Evolutionary conservation across 2,329 filamentous ascomycete species (phyloP), one percentile per base, ranked within the genome.

Genomic region (Magnaporthiopsis incrustans): DNA sequence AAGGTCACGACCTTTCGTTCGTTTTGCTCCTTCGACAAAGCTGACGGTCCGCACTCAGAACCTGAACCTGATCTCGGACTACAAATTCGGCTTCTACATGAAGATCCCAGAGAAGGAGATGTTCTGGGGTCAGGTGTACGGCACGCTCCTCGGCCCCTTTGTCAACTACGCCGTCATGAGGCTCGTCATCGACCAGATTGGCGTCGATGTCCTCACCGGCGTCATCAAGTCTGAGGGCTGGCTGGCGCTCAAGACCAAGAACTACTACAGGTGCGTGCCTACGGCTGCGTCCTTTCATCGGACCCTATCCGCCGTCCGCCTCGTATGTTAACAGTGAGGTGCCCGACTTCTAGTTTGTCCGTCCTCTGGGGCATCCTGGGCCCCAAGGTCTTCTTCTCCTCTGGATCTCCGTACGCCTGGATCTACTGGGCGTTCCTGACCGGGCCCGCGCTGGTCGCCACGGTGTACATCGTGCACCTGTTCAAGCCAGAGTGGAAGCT

Each of bases 1-100:
- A 35, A 35, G 11, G 11, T 44, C 4, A 15, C 18, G 14, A 15
- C 15, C 15, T 14, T 35, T 35, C 30, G 4, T 30, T 11, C 4
- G 32, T 5, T 5, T 26, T 50, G 3, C 14, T 26, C 26, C 25
- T 3, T 26, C 11, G 26, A 30, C 15, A 53, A 14, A 30, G 26
- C 26, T 63, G 10, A 33, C 22, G 22, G 5, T 15, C 4, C 0
- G 6, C 11, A 2, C 25, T 12, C 4, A 56, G 60, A 68, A 71
- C 63, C 67, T 75, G 32, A 73, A 73, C 61, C 67, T 75, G 3
- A 70, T 72, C 44, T 72, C 69, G 1, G 73, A 75, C 64, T 74
- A 73, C 66, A 76, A 76, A 59, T 75, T 76, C 38, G 74, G 73
- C 5, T 75, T 74, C 66, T 75, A 75, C 68, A 75, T 76, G 73